Percentiles rank a stretch among this genome's conserved stretches.
Evolutionary conservation across 805 yeast species (phyloP).

Genomic region (Cephaloascus albidus): DNA sequence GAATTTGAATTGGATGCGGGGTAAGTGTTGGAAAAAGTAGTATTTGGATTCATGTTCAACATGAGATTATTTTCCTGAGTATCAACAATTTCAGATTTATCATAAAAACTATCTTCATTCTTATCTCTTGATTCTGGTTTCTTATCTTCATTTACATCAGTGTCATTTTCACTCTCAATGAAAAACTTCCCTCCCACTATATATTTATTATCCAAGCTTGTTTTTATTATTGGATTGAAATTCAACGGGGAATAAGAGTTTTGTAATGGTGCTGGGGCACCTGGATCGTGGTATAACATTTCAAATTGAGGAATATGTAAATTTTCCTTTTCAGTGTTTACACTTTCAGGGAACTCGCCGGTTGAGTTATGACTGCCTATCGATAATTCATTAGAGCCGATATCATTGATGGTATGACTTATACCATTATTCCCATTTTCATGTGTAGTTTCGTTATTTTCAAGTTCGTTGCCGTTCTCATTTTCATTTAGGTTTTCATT

Average conservation of each 20-base stretch:
- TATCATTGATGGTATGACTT: background rate
- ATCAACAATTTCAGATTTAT: background rate
- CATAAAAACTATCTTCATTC: background rate
- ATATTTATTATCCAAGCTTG: conserved; percentile 77
- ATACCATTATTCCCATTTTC: background rate
- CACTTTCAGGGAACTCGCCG: too few relatives aligned
- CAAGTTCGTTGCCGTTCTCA: background rate
- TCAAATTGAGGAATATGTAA: background rate
- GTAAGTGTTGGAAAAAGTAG: background rate
- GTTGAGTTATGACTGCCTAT: background rate
- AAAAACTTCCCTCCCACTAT: conserved; percentile 86
- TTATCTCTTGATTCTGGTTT: too few relatives aligned
- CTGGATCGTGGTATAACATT: background rate
- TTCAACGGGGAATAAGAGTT: conserved; percentile 60
- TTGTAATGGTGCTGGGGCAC: background rate
- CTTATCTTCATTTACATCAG: background rate
- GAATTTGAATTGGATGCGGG: too few relatives aligned
- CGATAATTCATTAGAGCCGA: background rate
- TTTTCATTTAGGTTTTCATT: background rate
- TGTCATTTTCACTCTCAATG: conserved; percentile 31
- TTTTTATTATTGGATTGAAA: conserved; percentile 72
- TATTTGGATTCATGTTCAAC: background rate
- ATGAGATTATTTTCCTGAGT: background rate
- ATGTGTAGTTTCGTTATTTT: background rate
- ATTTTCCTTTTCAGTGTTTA: background rate